phyloP scores from a whole-genome alignment of 352 stramenopile genomes.

The Globisporangium polare region DNA sequence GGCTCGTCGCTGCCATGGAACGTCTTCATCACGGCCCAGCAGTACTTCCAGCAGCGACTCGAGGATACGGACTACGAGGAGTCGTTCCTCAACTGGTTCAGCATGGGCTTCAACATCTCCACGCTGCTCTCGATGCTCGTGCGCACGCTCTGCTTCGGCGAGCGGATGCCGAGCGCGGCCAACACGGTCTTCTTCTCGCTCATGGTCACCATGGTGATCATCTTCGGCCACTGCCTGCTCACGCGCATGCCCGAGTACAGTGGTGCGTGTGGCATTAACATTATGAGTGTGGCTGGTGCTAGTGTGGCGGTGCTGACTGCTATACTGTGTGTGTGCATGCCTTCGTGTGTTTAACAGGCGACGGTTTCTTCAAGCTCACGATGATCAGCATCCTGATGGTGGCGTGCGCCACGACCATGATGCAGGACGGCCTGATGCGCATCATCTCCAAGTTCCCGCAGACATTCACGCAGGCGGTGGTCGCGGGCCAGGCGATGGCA shows the following conservation, averaged over 20 bases:
- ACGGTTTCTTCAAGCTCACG: conserved; percentile 71
- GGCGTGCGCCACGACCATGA: conserved; percentile 58
- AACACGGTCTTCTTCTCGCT: conserved; percentile 64
- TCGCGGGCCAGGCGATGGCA: conserved; percentile 74
- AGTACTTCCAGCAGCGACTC: conserved; percentile 72
- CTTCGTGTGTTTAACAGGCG: conserved; percentile 15
- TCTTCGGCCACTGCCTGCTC: conserved; percentile 67
- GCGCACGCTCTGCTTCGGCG: conserved; percentile 51
- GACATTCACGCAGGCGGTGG: conserved; percentile 70
- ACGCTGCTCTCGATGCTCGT: conserved; percentile 74
- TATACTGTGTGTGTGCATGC: too few relatives aligned
- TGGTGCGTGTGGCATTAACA: conserved; percentile 21
- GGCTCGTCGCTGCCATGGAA: conserved; percentile 81
- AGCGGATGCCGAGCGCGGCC: conserved; percentile 56
- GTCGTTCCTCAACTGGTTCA: conserved; percentile 87
- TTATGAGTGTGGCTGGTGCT: conserved; percentile 4
- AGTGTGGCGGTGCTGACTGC: not conserved
- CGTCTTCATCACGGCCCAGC: conserved; percentile 82
- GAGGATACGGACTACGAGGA: conserved; percentile 59
- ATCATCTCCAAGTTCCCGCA: conserved; percentile 74
- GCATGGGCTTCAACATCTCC: conserved; percentile 78
- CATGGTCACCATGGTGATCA: conserved; percentile 62
- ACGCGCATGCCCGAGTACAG: conserved; percentile 70
- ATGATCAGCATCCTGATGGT: conserved; percentile 75
- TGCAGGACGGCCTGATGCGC: conserved; percentile 77